Conservation (phyloP, 306 rosid genomes). For the Pueraria montana region DNA sequence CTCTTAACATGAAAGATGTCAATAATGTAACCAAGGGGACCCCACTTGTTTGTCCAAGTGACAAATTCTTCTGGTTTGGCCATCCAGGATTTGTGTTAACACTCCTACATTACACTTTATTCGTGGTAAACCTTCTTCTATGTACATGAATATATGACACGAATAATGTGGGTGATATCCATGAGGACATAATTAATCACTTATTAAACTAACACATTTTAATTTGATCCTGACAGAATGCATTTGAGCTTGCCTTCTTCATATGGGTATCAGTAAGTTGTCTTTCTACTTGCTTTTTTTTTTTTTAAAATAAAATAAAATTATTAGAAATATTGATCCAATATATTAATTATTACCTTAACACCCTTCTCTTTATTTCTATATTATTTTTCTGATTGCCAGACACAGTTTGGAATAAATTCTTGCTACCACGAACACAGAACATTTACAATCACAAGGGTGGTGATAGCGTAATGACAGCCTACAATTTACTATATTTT, state of each 20-base stretch:
- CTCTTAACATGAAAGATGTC: conserved; percentile 25
- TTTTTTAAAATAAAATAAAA: not conserved
- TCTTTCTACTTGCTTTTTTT: not conserved
- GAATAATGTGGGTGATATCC: not conserved
- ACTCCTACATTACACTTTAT: conserved; percentile 36
- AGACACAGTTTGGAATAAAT: conserved; percentile 40
- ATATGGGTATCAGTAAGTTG: conserved; percentile 35
- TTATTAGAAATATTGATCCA: not conserved
- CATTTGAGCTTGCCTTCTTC: conserved; percentile 37
- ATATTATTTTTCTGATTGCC: not conserved
- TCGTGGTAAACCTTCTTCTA: conserved; percentile 29
- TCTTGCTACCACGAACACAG: conserved; percentile 35
- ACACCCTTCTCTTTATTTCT: conserved; percentile 1
- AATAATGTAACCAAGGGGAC: conserved; percentile 33
- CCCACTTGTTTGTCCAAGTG: conserved; percentile 38
- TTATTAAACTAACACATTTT: not conserved
- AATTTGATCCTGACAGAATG: conserved; percentile 23
- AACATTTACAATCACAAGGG: conserved; percentile 19
- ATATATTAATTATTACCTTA: not conserved
- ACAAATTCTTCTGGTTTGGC: conserved; percentile 37
- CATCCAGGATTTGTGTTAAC: conserved; percentile 37
- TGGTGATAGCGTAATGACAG: conserved; percentile 21
- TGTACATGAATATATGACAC: not conserved
- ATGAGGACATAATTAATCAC: not conserved
- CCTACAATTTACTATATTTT: not conserved